phyloP scores from a whole-genome alignment of 768 basidiomycete species.

The Russula abietina region DNA sequence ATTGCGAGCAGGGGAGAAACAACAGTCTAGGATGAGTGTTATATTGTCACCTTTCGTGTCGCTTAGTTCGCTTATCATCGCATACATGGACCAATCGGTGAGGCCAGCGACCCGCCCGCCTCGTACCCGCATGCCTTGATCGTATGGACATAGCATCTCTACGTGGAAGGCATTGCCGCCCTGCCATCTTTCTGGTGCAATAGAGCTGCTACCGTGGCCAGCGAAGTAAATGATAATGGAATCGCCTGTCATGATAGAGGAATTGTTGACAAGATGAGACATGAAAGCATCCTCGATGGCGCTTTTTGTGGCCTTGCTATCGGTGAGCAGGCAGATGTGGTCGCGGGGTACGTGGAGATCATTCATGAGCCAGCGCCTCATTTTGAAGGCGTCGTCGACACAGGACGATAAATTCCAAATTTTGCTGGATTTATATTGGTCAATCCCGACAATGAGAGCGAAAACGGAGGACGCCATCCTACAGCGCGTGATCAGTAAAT shows the following conservation, averaged over 20 bases:
- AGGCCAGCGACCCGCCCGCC: conserved; percentile 53
- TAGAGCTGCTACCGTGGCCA: conserved; percentile 59
- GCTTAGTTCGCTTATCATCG: conserved; percentile 54
- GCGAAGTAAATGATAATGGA: conserved; percentile 67
- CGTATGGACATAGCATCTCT: conserved; percentile 60
- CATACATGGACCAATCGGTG: conserved; percentile 58
- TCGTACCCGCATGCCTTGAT: conserved; percentile 48
- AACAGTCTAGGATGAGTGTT: conserved; percentile 60
- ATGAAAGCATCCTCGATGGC: conserved; percentile 57
- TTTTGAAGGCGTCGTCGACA: conserved; percentile 54
- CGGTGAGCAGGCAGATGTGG: conserved; percentile 51
- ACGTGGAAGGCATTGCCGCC: conserved; percentile 39
- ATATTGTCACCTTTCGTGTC: conserved; percentile 61
- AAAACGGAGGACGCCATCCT: conserved; percentile 47
- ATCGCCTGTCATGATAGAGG: conserved; percentile 52
- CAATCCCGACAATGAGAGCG: conserved; percentile 63
- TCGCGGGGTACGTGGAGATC: conserved; percentile 52
- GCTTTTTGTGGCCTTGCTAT: conserved; percentile 54
- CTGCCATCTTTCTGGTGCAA: conserved; percentile 58
- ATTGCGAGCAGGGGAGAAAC: conserved; percentile 45
- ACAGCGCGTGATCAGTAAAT: neutral
- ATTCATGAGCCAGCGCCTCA: conserved; percentile 52
- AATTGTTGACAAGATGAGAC: conserved; percentile 58
- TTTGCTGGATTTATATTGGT: conserved; percentile 53
- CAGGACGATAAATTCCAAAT: conserved; percentile 66